Evolutionary conservation across 345 rosid species (phyloP), one percentile per base, ranked within the genome.

Genomic region (Kernera saxatilis): DNA sequence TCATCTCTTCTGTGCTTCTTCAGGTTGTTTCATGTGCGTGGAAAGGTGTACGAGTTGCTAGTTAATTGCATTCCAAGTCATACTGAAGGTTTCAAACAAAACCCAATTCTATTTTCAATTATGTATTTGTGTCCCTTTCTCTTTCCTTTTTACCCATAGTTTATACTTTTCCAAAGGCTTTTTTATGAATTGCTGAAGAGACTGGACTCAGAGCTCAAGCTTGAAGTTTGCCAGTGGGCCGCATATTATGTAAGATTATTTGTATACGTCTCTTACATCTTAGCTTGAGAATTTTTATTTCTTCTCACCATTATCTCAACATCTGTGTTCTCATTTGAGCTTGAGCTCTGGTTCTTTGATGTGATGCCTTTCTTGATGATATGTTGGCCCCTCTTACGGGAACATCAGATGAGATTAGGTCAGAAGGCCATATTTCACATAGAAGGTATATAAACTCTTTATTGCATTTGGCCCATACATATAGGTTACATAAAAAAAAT

Each of bases 161-260:
- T n/a, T 70, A 5, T 70, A 9, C 32, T 69, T 57, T 45, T 51
- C 54, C 92, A 94, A 97, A 87, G 82, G 67, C 83, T 91, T 68
- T 86, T 87, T 44, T 78, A 82, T 65, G 98, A 94, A 78, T 79
- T 94, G 73, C 71, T 91, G 83, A 88, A 83, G 88, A 91, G 84
- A 83, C 79, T 91, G 53, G 99, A 94, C 80, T 86, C 88, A 6
- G 98, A 94, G 66, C 80, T 91, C 45, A 94, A 94, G 86, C 98
- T 88, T 69, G 97, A 94, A 84, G 81, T 87, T 60, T 82, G 97
- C 79, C 98, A 88, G 65, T 94, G 98, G 98, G 99, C 98, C 22
- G 96, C 98, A 58, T 91, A 91, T 81, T 88, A 94, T 82, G 97
- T 94, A 80, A 82, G 96, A 66, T 63, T 29, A 57, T 19, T 45